A percentile compares a stretch with the other conserved stretches of the same genome.
phyloP scores from a whole-genome alignment of 306 rosid genomes.

The Vigna unguiculata region DNA sequence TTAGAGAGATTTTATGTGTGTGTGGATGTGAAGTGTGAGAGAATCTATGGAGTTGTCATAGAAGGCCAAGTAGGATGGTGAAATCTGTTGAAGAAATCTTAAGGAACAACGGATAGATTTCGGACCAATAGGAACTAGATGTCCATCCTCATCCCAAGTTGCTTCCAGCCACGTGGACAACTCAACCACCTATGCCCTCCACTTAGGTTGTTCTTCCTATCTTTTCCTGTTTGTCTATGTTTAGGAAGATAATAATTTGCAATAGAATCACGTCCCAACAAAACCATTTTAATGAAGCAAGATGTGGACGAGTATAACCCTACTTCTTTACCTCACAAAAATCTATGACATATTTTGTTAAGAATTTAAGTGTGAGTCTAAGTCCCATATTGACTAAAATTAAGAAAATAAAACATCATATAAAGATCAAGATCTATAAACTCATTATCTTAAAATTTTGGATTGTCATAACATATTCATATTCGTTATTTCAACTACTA shows the following conservation, averaged over 20 bases:
- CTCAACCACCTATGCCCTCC: conserved; percentile 20
- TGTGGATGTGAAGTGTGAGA: conserved; percentile 36
- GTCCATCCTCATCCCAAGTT: conserved; percentile 59
- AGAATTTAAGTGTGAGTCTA: too few relatives aligned
- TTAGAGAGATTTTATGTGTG: conserved; percentile 45
- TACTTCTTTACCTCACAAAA: conserved; percentile 35
- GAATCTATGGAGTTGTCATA: conserved; percentile 50
- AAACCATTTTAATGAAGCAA: conserved; percentile 32
- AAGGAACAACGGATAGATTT: conserved; percentile 76
- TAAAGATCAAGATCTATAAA: too few relatives aligned
- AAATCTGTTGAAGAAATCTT: conserved; percentile 69
- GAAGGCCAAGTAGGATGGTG: conserved; percentile 77
- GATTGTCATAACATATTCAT: too few relatives aligned
- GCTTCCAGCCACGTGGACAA: conserved; percentile 70
- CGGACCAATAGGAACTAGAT: conserved; percentile 72
- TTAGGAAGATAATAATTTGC: conserved; percentile 24
- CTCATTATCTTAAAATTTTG: too few relatives aligned
- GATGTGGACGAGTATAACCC: not conserved
- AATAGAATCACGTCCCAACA: conserved; percentile 24
- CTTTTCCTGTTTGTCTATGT: conserved; percentile 13
- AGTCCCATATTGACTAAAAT: too few relatives aligned
- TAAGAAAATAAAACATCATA: too few relatives aligned
- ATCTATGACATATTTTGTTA: not conserved
- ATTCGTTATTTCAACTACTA: not conserved
- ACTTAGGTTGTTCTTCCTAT: conserved; percentile 32